Base-by-base conservation (phyloP, 306 rosid genomes). In the Canavalia ensiformis region DNA sequence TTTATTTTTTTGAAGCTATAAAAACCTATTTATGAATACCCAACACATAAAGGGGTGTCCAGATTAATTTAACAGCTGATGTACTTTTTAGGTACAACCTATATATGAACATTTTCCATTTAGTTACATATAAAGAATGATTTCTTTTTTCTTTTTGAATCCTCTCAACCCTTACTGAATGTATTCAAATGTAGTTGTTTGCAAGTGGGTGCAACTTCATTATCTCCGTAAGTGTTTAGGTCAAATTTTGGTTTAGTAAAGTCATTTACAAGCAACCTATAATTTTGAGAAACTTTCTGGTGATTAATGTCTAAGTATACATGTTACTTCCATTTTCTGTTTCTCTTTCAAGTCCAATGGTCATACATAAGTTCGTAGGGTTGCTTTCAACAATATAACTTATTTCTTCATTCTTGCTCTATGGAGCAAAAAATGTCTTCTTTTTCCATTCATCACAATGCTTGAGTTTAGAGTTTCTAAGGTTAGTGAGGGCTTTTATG, bases 221-320 rank as follows among this genome's bases (percentile, higher is more conserved):
- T 87, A 10, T 94, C 93, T 64, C 91, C 91, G 41, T 51, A 87
- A 6, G 83, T 76, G 85, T 95, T 95, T 7, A 95, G 79, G 79
- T 95, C 98, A 83, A 95, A 83, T 75, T 87, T 91, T 39, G 91
- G 64, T n/a, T 89, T 71, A 35, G 88, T 80, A 75, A 87, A 90
- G 86, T 76, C 85, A 37, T 91, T 78, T 44, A 90, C 68, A 11
- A 90, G 83, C 63, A 76, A 62, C 74, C 87, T 82, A 65, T 68
- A 88, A 57, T 72, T 82, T 68, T 57, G 83, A 41, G 74, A 75
- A 70, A 73, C 68, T 12, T 75, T 89, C 80, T 66, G 89, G 28
- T 83, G 79, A 81, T 72, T 37, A 54, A 64, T 78, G 78, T 79
- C 60, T 73, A 85, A 62, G 74, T 63, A 55, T 64, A 83, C 57